These are phyloP conservation scores for Nevesoporus exiguus DNA, from an alignment of 768 basidiomycete genomes.

Conservation along the genomic window DNA sequence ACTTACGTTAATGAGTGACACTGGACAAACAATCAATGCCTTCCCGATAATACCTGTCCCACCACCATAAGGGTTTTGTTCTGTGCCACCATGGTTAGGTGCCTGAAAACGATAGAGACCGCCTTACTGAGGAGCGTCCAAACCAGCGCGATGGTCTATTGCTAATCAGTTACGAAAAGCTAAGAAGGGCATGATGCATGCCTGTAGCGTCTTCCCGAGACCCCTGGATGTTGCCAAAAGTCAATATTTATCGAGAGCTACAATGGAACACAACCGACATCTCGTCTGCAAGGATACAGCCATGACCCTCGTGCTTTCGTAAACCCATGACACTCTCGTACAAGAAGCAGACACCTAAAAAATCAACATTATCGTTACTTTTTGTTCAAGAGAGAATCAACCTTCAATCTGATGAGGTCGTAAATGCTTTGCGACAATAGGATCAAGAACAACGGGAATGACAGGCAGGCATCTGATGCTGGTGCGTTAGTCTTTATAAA, in stretches of 20 bases:
- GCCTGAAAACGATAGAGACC: slow-evolving; percentile 1
- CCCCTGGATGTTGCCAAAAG: slow-evolving; percentile 56
- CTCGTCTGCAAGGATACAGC: slow-evolving; percentile 96
- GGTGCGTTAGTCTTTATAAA: slow-evolving; percentile 2
- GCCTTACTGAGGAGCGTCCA: slow-evolving; percentile 89
- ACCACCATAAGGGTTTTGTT: slow-evolving; percentile 77
- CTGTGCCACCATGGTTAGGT: slow-evolving; percentile 36
- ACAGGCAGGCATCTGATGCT: slow-evolving; percentile 53
- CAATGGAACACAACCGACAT: slow-evolving; percentile 50
- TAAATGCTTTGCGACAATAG: slow-evolving; percentile 69
- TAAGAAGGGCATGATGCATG: slow-evolving; percentile 18
- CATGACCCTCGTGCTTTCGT: slow-evolving; percentile 85
- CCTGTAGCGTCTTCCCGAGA: slow-evolving; percentile 93
- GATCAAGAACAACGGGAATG: slow-evolving; percentile 87
- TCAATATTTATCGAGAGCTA: slow-evolving; percentile 7
- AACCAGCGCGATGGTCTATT: slow-evolving; percentile 77
- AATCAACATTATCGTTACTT: not conserved
- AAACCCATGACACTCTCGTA: slow-evolving; percentile 97
- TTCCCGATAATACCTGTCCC: slow-evolving; percentile 61
- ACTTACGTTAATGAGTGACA: slow-evolving; percentile 77
- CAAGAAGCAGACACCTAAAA: slow-evolving; percentile 78
- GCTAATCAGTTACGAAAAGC: slow-evolving; percentile 8
- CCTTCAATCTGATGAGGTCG: slow-evolving; percentile 91
- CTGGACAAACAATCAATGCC: slow-evolving; percentile 91
- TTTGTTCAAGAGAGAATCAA: slow-evolving; percentile 20